Base-by-base conservation (phyloP, 768 basidiomycete species). In the Termitomyces sp. region DNA sequence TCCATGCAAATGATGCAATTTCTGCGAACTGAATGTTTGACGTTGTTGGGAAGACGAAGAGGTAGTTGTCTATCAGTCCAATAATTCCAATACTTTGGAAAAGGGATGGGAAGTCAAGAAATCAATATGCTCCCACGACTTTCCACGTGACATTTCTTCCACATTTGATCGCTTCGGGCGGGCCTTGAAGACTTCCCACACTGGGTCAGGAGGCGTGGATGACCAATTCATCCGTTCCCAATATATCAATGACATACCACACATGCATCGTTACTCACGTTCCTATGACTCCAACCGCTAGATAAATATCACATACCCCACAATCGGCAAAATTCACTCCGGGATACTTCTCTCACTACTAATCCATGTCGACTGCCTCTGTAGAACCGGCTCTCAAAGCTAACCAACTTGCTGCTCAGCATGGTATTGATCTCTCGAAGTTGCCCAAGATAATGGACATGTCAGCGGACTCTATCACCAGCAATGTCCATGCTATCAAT, bases 391-490 rank as follows among this genome's bases (percentile, higher is more conserved):
- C 65, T 12, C 58, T 68, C 54, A 60, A 65, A 28, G 73, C 73
- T 42, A 66, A 63, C 55, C 63, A 69, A 53, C 61, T 69, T 35
- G 71, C 71, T 6, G 62, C 65, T 37, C 48, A 70, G 43, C 67
- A 73, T 64, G 72, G 72, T 5, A 65, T 75, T 35, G 75, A 77
- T 56, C 67, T 74, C 15, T 73, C 73, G 9, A 76, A 75, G 38
- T 59, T 77, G 26, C 74, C 76, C 4, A 64, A 71, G 59, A 70
- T 70, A 30, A 62, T 75, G 53, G 73, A 79, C 50, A 70, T 78
- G 69, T 72, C 70, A 17, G 62, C 75, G 1, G 73, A 73, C 37
- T 69, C 70, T 1, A 76, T 81, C 41, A 78, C 77, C 0, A 66
- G 66, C 37, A 38, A 38, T 38, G 37, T 53, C 3, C 48, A 54